Evolutionary conservation across 345 rosid genomes (phyloP).

Genomic region (Aurinia saxatilis): DNA sequence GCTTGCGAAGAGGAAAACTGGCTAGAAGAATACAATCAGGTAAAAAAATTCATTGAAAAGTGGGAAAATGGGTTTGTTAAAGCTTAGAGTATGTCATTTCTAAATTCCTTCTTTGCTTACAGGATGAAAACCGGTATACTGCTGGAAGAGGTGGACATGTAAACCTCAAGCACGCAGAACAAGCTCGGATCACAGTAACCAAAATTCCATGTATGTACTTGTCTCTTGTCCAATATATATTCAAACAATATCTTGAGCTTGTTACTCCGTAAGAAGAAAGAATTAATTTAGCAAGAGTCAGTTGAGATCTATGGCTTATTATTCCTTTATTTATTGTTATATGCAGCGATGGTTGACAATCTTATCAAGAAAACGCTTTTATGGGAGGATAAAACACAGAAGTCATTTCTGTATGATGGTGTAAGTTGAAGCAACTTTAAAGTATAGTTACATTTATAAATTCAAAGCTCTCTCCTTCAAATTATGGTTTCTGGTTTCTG

Average conservation of each 20-base stretch:
- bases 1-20: conserved; percentile 97
- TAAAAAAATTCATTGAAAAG: conserved; percentile 1
- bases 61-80: neutral
- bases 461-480: conserved; percentile 43
- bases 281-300: too few relatives aligned
- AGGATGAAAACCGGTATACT: conserved; percentile 77
- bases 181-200: conserved; percentile 68
- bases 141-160: conserved; percentile 94
- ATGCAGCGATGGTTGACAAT: conserved; percentile 80
- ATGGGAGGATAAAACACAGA: conserved; percentile 79
- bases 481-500: conserved; percentile 12
- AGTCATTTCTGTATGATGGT: conserved; percentile 75
- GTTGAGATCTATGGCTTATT: conserved; percentile 2
- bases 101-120: neutral
- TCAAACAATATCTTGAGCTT: too few relatives aligned
- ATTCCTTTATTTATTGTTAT: neutral
- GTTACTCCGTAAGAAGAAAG: too few relatives aligned
- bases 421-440: conserved; percentile 35
- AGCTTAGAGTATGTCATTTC: neutral
- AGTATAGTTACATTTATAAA: neutral
- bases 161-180: conserved; percentile 86
- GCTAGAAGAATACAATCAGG: conserved; percentile 91
- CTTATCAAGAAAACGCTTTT: conserved; percentile 66
- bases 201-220: conserved; percentile 71
- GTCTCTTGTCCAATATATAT: neutral